These are phyloP conservation scores for Torulaspora quercuum DNA, from an alignment of 805 yeast genomes.

Conservation along the genomic window DNA sequence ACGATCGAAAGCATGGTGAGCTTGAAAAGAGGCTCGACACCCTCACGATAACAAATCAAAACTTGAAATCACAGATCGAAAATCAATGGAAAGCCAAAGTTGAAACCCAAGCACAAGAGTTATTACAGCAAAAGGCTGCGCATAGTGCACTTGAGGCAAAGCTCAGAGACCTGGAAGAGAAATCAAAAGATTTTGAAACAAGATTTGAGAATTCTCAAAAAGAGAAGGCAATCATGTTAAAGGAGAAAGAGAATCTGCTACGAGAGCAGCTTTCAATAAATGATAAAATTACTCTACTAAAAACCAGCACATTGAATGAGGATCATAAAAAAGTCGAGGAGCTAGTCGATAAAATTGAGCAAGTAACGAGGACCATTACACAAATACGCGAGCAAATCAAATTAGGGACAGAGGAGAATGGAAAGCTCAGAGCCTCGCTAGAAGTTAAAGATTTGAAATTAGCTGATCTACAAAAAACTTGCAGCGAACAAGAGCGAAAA, in stretches of 20 bases:
- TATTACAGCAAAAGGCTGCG: slow-evolving; percentile 1
- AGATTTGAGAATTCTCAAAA: slow-evolving; percentile 9
- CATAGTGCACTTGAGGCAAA: slow-evolving; percentile 6
- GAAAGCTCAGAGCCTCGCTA: slow-evolving; percentile 4
- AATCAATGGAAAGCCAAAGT: slow-evolving; percentile 17
- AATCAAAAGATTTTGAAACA: slow-evolving; percentile 6
- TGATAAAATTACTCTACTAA: slow-evolving; percentile 11
- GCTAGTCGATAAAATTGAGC: slow-evolving; percentile 9
- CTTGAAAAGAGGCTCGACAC: slow-evolving; percentile 7
- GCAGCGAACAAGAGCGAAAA: not conserved
- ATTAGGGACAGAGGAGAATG: slow-evolving; percentile 3
- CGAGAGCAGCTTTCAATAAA: slow-evolving; percentile 9
- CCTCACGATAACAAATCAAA: slow-evolving; percentile 4
- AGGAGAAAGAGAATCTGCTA: slow-evolving; percentile 11
- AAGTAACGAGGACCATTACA: slow-evolving; percentile 1
- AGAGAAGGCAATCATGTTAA: slow-evolving; percentile 9
- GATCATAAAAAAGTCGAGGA: slow-evolving; percentile 11
- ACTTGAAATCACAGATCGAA: slow-evolving; percentile 14
- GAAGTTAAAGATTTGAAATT: slow-evolving; percentile 6
- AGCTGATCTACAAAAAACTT: slow-evolving; percentile 1
- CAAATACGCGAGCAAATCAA: slow-evolving; percentile 9
- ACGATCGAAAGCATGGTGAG: slow-evolving; percentile 7
- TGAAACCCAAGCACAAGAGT: slow-evolving; percentile 10
- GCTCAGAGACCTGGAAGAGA: slow-evolving; percentile 6
- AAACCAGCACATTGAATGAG: slow-evolving; percentile 6